Base-by-base conservation (phyloP, 169 alveolate species). In the Plasmodium adleri region DNA sequence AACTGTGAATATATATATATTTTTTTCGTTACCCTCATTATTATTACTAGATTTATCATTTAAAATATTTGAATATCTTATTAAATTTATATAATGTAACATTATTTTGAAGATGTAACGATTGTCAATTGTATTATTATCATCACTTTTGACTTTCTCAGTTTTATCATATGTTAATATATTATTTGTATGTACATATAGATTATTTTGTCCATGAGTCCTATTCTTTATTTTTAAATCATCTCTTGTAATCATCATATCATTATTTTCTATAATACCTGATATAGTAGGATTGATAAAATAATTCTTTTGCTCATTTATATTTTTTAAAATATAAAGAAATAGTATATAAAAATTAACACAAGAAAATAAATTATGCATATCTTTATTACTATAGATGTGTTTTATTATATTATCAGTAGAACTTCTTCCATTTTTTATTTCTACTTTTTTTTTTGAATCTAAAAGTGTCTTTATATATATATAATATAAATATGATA, bases 11-110 rank as follows among this genome's bases (percentile, higher is more conserved):
- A 24, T 64, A 45, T 9, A 78, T 32, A 28, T 78, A 71, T 39
- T 22, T 17, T 0, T 20, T 63, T 2, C 50, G 39, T 13, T 13
- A 52, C 1, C 10, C 5, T 1, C 15, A 15, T 20, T 39, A 39
- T 39, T 39, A 39, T 39, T 5, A 39, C 7, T 5, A 39, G 9
- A 5, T 39, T 39, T 39, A 39, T 60, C 63, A 45, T 6, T 6
- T 15, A 64, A 47, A 17, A 64, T 17, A n/a, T 58, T 50, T 10
- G 20, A 39, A 20, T 58, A 17, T 13, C 78, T 63, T 59, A 64
- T 10, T 9, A 78, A 78, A 17, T 78, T 78, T 24, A 78, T 66
- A 78, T 28, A 78, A 45, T 70, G 50, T 13, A 78, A 71, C 13
- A 71, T 22, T 1, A 32, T 45, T 26, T 49, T 17, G 17, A 64